Percentiles rank a stretch among this genome's conserved stretches.
These are phyloP conservation scores for Phalaenopsis equestris DNA, from an alignment of 106 monocot species.

Conservation along the genomic window DNA sequence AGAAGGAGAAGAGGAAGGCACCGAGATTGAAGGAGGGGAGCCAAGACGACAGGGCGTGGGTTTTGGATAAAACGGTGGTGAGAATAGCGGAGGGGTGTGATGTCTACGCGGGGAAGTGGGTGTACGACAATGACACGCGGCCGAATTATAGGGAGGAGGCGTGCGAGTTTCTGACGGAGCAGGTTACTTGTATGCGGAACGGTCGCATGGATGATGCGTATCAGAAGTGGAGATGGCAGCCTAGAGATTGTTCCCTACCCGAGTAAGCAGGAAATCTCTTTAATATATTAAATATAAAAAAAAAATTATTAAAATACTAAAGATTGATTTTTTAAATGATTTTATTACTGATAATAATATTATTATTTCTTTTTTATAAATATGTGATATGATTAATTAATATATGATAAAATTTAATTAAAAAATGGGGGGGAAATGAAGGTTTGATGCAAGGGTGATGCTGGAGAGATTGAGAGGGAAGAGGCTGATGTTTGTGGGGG, in stretches of 20 bases:
- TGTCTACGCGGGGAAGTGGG: slow-evolving; percentile 60
- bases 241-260: slow-evolving; percentile 54
- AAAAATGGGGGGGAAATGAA: neutral
- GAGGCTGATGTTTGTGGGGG: slow-evolving; percentile 90
- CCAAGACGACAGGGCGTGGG: neutral
- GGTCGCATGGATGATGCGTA: slow-evolving; percentile 67
- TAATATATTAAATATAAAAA: neutral
- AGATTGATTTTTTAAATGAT: neutral
- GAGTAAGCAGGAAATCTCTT: slow-evolving; percentile 18
- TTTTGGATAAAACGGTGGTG: slow-evolving; percentile 22
- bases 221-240: slow-evolving; percentile 97
- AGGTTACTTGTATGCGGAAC: slow-evolving; percentile 87
- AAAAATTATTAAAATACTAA: neutral
- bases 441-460: slow-evolving; percentile 69
- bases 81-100: slow-evolving; percentile 4
- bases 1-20: slow-evolving; percentile 2
- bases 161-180: slow-evolving; percentile 81
- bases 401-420: too few species aligned
- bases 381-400: too few species aligned
- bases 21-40: neutral
- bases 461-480: slow-evolving; percentile 71
- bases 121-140: slow-evolving; percentile 45
- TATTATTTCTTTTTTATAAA: neutral
- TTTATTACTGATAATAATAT: too few species aligned
- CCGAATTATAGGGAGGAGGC: slow-evolving; percentile 69